phyloP scores from a whole-genome alignment of 257 asterid species.

The Lycium barbarum region DNA sequence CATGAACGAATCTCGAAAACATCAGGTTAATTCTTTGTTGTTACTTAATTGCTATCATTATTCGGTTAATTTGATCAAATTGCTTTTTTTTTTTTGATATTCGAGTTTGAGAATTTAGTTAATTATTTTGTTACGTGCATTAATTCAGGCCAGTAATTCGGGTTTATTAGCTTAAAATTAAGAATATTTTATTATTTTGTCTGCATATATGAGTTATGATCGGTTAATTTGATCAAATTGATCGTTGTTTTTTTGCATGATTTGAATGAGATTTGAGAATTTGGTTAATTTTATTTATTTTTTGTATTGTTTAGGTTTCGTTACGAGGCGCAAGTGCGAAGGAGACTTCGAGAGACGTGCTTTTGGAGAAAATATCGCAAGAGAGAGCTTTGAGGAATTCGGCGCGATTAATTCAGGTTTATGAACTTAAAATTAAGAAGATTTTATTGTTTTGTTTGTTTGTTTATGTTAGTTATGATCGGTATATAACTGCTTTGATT shows the following conservation, averaged over 20 bases:
- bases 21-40: conserved; percentile 39
- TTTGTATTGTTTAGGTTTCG: conserved; percentile 65
- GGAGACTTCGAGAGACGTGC: conserved; percentile 85
- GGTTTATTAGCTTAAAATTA: too few species aligned
- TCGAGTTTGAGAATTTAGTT: not conserved
- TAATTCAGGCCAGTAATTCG: too few species aligned
- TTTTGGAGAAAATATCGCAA: conserved; percentile 75
- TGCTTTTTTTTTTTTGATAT: not conserved
- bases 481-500: too few species aligned
- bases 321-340: conserved; percentile 91
- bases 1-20: conserved; percentile 47
- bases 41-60: too few species aligned
- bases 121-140: not conserved
- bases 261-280: not conserved
- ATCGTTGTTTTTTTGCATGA: not conserved
- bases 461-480: too few species aligned
- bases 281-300: conserved; percentile 22
- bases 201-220: not conserved
- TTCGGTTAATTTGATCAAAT: not conserved
- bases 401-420: conserved; percentile 59
- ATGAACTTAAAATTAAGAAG: too few species aligned
- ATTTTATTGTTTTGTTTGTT: too few species aligned
- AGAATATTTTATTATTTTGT: too few species aligned
- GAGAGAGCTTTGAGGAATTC: conserved; percentile 87
- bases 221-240: not conserved